Evolutionary conservation across 495 filamentous ascomycete genomes (phyloP).

Genomic region (Hypoxylon trugodes): DNA sequence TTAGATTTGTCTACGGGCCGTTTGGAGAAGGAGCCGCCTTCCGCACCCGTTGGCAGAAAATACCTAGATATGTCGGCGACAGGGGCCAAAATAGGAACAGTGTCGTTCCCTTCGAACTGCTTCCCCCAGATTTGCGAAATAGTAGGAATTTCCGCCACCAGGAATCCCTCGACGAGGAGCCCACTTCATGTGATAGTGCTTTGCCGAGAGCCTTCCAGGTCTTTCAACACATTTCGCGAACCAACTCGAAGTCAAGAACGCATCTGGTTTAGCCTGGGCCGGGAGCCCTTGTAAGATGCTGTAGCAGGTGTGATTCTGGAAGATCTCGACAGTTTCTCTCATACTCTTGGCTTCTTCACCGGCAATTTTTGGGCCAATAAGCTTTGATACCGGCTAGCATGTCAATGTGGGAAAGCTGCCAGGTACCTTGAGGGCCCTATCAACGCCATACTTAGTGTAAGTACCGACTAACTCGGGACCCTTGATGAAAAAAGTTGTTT

Average conservation of each 20-base stretch:
- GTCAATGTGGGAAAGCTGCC: constrained; percentile 25
- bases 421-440: constrained; percentile 15
- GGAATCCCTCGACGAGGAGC: constrained; percentile 17
- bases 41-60: constrained; percentile 34
- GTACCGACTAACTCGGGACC: constrained; percentile 29
- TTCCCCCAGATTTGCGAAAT: constrained; percentile 40
- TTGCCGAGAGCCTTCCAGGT: constrained; percentile 17
- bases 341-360: constrained; percentile 34
- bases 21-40: constrained; percentile 36
- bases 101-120: constrained; percentile 15
- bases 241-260: constrained; percentile 23
- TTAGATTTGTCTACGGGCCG: constrained; percentile 25
- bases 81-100: constrained; percentile 36
- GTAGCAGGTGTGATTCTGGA: constrained; percentile 41
- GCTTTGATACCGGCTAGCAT: constrained; percentile 24
- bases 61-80: constrained; percentile 35
- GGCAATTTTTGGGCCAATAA: constrained; percentile 40
- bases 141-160: constrained; percentile 15
- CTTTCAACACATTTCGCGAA: constrained; percentile 4
- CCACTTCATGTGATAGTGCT: constrained; percentile 29
- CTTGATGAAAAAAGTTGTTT: constrained; percentile 35
- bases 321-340: constrained; percentile 37
- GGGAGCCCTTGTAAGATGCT: constrained; percentile 27
- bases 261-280: constrained; percentile 29
- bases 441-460: too few species aligned